Evolutionary conservation across 352 stramenopile species (phyloP).

Genomic region (Phytophthora crassamura): DNA sequence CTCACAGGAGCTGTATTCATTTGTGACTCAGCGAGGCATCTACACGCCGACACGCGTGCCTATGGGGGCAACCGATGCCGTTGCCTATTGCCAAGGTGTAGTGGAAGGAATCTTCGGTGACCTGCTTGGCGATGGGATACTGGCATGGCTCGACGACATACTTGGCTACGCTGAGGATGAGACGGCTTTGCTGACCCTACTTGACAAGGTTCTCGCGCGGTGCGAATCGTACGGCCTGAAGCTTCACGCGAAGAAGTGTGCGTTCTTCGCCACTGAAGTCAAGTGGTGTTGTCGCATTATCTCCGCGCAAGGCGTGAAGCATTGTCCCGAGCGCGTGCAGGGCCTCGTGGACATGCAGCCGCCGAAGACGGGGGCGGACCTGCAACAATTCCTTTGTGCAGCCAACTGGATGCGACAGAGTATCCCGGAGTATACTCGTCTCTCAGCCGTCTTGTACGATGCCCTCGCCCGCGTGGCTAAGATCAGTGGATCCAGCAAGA

Average conservation of each 20-base stretch:
- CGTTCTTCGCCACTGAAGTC: slow-evolving; percentile 28
- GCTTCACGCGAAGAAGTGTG: no score
- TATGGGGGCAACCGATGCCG: no score
- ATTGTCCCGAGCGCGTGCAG: slow-evolving; percentile 28
- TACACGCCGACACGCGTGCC: slow-evolving; percentile 15
- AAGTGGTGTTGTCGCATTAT: slow-evolving; percentile 33
- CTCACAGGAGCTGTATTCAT: slow-evolving; percentile 13
- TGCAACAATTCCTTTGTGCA: slow-evolving; percentile 47
- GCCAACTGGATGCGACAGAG: slow-evolving; percentile 40
- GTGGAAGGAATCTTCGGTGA: slow-evolving; percentile 23
- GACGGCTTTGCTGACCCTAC: no score
- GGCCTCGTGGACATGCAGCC: slow-evolving; percentile 27
- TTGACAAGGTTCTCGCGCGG: slow-evolving; percentile 13
- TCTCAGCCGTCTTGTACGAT: no score
- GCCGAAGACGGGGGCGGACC: slow-evolving; percentile 29
- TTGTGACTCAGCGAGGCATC: slow-evolving; percentile 24
- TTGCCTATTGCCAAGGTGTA: no score
- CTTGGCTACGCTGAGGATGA: slow-evolving; percentile 37
- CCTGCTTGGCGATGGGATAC: slow-evolving; percentile 17
- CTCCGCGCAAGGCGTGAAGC: slow-evolving; percentile 18
- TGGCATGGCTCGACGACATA: slow-evolving; percentile 44
- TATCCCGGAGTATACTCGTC: slow-evolving; percentile 32
- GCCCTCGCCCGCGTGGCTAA: no score
- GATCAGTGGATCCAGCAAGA: no score
- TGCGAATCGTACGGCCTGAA: slow-evolving; percentile 40